Percentiles rank a stretch among this genome's conserved stretches.
Conservation (phyloP, 441 rosid genomes). For the Populus trichocarpa region DNA sequence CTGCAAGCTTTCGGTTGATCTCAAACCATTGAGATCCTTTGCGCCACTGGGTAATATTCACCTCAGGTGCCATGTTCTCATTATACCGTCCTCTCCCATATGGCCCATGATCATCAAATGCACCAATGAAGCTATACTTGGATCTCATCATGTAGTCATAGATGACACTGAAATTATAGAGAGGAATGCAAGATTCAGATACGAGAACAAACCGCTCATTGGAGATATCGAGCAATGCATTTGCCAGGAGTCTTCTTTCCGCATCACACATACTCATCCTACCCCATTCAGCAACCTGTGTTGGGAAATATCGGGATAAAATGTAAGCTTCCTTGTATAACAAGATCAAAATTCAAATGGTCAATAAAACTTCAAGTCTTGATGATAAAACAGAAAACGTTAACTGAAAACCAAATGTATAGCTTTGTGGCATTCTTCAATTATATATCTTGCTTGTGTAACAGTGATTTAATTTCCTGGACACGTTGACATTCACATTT, state of each 20-base stretch:
- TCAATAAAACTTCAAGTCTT: not conserved
- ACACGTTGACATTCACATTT: not conserved
- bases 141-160: conserved; percentile 65
- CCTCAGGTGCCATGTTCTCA: conserved; percentile 73
- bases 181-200: conserved; percentile 91
- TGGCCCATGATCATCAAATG: conserved; percentile 87
- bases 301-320: not conserved
- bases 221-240: conserved; percentile 76
- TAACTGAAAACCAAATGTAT: not conserved
- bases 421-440: not conserved
- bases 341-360: not conserved
- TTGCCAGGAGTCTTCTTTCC: conserved; percentile 83
- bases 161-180: conserved; percentile 66
- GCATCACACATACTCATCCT: conserved; percentile 95
- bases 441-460: not conserved
- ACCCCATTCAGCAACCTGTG: conserved; percentile 89
- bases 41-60: conserved; percentile 74
- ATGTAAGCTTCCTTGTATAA: not conserved
- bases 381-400: not conserved
- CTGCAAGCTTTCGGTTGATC: conserved; percentile 65
- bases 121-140: conserved; percentile 69
- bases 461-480: not conserved
- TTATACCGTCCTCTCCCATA: conserved; percentile 84
- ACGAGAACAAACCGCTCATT: conserved; percentile 83
- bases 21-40: conserved; percentile 98